phyloP scores from a whole-genome alignment of 2,329 filamentous ascomycete species.

The Zarea fungicola region DNA sequence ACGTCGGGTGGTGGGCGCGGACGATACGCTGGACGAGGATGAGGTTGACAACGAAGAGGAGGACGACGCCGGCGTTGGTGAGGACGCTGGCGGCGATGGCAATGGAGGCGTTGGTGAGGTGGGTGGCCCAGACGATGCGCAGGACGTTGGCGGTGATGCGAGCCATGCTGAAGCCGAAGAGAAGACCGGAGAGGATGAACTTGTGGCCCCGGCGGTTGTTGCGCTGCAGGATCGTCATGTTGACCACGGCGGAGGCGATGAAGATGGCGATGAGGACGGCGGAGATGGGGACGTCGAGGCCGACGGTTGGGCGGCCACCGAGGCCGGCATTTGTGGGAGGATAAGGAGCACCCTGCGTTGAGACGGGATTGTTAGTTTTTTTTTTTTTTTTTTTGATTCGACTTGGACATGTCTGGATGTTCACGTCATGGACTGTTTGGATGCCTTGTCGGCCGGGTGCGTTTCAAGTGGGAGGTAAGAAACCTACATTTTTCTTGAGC shows the following conservation, averaged over 20 bases:
- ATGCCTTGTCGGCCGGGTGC: background rate
- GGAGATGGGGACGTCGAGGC: conserved; percentile 60
- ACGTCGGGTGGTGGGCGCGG: conserved; percentile 62
- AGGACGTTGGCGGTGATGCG: conserved; percentile 46
- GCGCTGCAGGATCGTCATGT: conserved; percentile 54
- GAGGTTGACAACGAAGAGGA: conserved; percentile 74
- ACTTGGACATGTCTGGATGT: too few species aligned
- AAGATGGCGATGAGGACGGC: conserved; percentile 59
- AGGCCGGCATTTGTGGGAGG: conserved; percentile 40
- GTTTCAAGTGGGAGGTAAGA: background rate
- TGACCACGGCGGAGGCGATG: conserved; percentile 42
- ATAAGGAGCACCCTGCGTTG: conserved; percentile 32
- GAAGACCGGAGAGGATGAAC: conserved; percentile 53
- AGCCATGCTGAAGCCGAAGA: conserved; percentile 55
- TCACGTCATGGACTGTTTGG: too few species aligned
- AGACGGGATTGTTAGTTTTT: conserved; percentile 3
- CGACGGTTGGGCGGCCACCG: conserved; percentile 52
- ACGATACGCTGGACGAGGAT: conserved; percentile 72
- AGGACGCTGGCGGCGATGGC: conserved; percentile 62
- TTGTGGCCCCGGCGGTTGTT: conserved; percentile 48
- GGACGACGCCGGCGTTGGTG: conserved; percentile 65
- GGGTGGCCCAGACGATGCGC: conserved; percentile 48
- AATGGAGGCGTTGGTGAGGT: conserved; percentile 34
- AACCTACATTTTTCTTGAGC: background rate
- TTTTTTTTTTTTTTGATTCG: background rate